phyloP scores from a whole-genome alignment of 768 basidiomycete genomes.

The Cubamyces sp. region DNA sequence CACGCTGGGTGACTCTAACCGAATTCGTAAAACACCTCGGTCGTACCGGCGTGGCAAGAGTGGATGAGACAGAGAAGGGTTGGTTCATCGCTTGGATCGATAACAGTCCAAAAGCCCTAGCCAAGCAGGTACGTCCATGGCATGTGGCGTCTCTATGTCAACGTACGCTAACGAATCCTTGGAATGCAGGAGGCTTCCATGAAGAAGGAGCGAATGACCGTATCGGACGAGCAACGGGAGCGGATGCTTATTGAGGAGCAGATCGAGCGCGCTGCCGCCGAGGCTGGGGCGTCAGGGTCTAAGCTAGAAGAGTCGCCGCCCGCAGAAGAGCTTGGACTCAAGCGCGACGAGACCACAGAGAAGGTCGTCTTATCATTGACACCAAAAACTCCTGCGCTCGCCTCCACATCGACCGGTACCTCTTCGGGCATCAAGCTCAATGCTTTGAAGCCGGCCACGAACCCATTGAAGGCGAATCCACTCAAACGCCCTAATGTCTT shows the following conservation, averaged over 20 bases:
- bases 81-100: constrained; percentile 99
- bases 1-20: constrained; percentile 97
- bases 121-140: constrained; percentile 67
- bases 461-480: constrained; percentile 69
- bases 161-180: not conserved
- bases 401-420: constrained; percentile 32
- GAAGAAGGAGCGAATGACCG: constrained; percentile 91
- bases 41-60: constrained; percentile 80
- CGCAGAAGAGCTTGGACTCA: constrained; percentile 58
- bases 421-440: constrained; percentile 30
- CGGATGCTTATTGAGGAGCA: constrained; percentile 88
- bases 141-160: not conserved
- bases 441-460: constrained; percentile 56
- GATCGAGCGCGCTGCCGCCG: constrained; percentile 81
- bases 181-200: constrained; percentile 68
- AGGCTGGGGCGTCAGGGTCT: constrained; percentile 39
- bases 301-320: constrained; percentile 33
- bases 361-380: constrained; percentile 79
- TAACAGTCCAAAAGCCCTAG: constrained; percentile 91
- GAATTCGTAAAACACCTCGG: constrained; percentile 94
- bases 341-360: constrained; percentile 71
- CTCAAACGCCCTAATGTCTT: constrained; percentile 78
- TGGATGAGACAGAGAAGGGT: constrained; percentile 98
- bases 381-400: constrained; percentile 50
- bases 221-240: constrained; percentile 95